phyloP scores from a whole-genome alignment of 805 yeast species.

The Zygosaccharomyces bailii region DNA sequence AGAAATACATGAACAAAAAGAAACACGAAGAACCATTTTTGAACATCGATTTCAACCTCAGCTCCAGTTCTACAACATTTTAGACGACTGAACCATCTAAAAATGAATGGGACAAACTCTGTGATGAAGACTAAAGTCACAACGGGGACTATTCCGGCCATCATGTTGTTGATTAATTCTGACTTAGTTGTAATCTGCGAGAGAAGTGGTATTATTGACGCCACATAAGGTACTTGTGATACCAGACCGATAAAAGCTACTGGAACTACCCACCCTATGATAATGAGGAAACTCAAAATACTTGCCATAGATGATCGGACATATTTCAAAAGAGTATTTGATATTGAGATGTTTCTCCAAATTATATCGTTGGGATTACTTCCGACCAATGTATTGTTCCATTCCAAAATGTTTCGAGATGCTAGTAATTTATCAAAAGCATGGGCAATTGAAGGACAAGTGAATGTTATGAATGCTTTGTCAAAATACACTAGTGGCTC shows the following conservation, averaged over 20 bases:
- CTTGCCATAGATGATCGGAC: conserved; percentile 45
- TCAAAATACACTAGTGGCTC: conserved; percentile 20
- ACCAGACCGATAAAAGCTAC: conserved; percentile 75
- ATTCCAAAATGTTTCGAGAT: conserved; percentile 41
- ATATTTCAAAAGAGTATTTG: conserved; percentile 37
- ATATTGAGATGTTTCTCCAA: conserved; percentile 59
- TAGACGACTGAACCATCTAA: conserved; percentile 49
- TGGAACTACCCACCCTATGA: conserved; percentile 74
- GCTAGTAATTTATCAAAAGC: conserved; percentile 59
- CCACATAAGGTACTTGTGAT: conserved; percentile 67
- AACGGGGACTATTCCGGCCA: conserved; percentile 67
- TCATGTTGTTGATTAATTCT: conserved; percentile 45
- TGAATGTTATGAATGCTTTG: conserved; percentile 62
- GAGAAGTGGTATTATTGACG: conserved; percentile 58
- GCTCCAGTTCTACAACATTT: conserved; percentile 62
- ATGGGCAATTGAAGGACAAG: conserved; percentile 53
- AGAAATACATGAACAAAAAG: conserved; percentile 78
- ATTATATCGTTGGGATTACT: conserved; percentile 64
- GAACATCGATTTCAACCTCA: conserved; percentile 65
- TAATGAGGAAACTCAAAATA: conserved; percentile 45
- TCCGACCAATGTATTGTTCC: conserved; percentile 46
- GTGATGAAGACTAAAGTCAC: conserved; percentile 60
- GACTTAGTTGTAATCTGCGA: conserved; percentile 57
- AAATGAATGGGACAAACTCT: conserved; percentile 55
- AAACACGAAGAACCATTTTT: conserved; percentile 73